These are phyloP conservation scores for Neospermospora avenae DNA, from an alignment of 2,329 filamentous ascomycete genomes.

Conservation along the genomic window DNA sequence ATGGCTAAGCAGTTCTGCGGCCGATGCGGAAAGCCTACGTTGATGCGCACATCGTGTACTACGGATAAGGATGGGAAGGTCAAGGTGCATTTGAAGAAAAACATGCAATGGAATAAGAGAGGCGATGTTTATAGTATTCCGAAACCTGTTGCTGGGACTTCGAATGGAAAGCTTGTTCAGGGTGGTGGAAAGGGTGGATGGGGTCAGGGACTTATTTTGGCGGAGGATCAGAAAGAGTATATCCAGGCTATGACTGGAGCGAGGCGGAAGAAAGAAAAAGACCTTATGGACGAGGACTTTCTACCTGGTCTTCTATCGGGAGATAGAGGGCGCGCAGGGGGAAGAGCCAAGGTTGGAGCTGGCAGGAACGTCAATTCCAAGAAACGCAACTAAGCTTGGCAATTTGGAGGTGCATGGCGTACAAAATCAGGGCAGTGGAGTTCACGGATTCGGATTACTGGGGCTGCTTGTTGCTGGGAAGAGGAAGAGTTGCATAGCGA, in stretches of 20 bases:
- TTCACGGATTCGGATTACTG: slow-evolving; percentile 6
- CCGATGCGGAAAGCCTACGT: slow-evolving; percentile 80
- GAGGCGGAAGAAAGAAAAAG: slow-evolving; percentile 65
- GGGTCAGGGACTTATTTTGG: slow-evolving; percentile 78
- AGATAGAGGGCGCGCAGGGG: slow-evolving; percentile 61
- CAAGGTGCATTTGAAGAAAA: slow-evolving; percentile 82
- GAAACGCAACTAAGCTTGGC: slow-evolving; percentile 48
- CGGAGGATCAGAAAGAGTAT: slow-evolving; percentile 97
- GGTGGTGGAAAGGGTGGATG: slow-evolving; percentile 83
- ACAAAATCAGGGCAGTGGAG: slow-evolving; percentile 10
- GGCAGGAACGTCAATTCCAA: slow-evolving; percentile 83
- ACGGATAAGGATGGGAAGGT: slow-evolving; percentile 80
- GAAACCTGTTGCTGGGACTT: slow-evolving; percentile 77
- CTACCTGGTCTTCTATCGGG: slow-evolving; percentile 82
- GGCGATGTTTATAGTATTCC: slow-evolving; percentile 92
- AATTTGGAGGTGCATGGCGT: slow-evolving; percentile 6
- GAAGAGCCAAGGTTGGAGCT: slow-evolving; percentile 76
- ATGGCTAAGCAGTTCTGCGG: slow-evolving; percentile 91
- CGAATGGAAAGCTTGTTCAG: slow-evolving; percentile 67
- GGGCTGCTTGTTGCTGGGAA: neutral
- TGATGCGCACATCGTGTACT: slow-evolving; percentile 81
- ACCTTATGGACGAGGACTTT: slow-evolving; percentile 95
- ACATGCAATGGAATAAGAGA: slow-evolving; percentile 93
- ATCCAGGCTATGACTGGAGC: slow-evolving; percentile 59
- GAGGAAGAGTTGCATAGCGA: slow-evolving; percentile 16